Evolutionary conservation across 495 filamentous ascomycete species (phyloP).

Genomic region (Geoglossum glabrum): DNA sequence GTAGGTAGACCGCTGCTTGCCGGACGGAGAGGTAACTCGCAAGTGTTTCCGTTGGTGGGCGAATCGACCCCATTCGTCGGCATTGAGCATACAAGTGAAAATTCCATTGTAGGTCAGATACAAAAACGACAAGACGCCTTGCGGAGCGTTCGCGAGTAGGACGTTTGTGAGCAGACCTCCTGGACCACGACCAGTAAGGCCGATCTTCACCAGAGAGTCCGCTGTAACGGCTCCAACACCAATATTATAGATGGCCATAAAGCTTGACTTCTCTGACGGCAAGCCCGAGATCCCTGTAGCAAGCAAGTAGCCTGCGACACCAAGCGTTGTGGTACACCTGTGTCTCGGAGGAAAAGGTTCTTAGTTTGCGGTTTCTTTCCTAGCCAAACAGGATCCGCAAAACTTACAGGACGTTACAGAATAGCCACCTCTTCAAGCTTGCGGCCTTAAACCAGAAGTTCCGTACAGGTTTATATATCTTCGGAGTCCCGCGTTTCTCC

Average conservation of each 20-base stretch:
- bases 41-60: slow-evolving; percentile 17
- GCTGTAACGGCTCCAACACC: neutral
- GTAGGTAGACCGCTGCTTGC: slow-evolving; percentile 23
- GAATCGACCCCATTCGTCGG: slow-evolving; percentile 15
- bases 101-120: slow-evolving; percentile 26
- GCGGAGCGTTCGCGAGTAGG: slow-evolving; percentile 23
- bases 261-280: neutral
- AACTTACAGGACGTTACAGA: neutral
- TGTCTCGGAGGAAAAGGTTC: neutral
- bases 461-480: neutral
- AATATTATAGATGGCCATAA: neutral
- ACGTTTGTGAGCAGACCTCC: slow-evolving; percentile 4
- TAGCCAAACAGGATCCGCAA: neutral
- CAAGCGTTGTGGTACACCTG: neutral
- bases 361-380: neutral
- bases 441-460: neutral
- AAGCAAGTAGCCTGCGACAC: neutral
- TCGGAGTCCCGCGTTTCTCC: neutral
- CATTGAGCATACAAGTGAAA: slow-evolving; percentile 18
- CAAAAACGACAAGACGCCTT: slow-evolving; percentile 21
- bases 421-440: neutral
- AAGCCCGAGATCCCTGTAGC: neutral
- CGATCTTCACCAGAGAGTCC: neutral
- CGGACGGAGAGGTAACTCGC: slow-evolving; percentile 25
- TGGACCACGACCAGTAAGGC: neutral